A percentile compares a stretch with the other conserved stretches of the same genome.
phyloP scores from a whole-genome alignment of 2,329 filamentous ascomycete genomes.

The Fusarium sp. region DNA sequence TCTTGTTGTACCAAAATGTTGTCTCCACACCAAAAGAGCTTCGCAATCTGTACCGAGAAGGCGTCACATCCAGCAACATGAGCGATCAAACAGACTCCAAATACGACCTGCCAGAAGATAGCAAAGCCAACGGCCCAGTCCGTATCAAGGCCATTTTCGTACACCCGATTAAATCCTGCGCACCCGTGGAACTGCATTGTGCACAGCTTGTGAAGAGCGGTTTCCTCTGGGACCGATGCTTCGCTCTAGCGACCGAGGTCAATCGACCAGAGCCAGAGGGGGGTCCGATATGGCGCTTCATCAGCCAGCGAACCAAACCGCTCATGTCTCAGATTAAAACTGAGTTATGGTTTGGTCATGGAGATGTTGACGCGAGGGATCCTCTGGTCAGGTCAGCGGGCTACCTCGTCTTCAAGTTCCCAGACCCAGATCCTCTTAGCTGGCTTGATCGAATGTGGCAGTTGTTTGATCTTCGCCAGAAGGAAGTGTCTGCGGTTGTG shows the following conservation, averaged over 20 bases:
- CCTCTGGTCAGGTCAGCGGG: not conserved
- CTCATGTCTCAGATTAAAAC: slow-evolving; percentile 38
- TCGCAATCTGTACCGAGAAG: slow-evolving; percentile 27
- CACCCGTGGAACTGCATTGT: slow-evolving; percentile 43
- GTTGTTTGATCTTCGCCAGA: fast-evolving
- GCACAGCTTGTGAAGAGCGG: slow-evolving; percentile 46
- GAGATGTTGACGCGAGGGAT: not conserved
- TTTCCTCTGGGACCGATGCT: slow-evolving; percentile 45
- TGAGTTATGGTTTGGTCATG: slow-evolving; percentile 23
- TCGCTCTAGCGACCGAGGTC: slow-evolving; percentile 50
- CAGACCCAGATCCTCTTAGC: slow-evolving; percentile 3
- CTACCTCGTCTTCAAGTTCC: slow-evolving; percentile 24
- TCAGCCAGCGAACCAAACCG: slow-evolving; percentile 48
- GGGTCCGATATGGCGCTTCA: slow-evolving; percentile 40
- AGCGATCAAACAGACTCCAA: slow-evolving; percentile 41
- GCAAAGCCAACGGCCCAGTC: slow-evolving; percentile 13
- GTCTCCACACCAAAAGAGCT: not conserved
- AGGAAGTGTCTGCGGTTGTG: slow-evolving; percentile 1
- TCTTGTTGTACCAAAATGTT: not conserved
- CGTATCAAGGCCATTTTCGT: slow-evolving; percentile 48
- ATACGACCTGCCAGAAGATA: slow-evolving; percentile 24
- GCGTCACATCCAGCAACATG: slow-evolving; percentile 47
- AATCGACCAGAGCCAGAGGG: slow-evolving; percentile 38
- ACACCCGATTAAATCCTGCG: slow-evolving; percentile 50
- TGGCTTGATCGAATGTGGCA: not conserved